Conservation (phyloP, 371 early-diverging fungal genomes). For the Mortierella sp. region DNA sequence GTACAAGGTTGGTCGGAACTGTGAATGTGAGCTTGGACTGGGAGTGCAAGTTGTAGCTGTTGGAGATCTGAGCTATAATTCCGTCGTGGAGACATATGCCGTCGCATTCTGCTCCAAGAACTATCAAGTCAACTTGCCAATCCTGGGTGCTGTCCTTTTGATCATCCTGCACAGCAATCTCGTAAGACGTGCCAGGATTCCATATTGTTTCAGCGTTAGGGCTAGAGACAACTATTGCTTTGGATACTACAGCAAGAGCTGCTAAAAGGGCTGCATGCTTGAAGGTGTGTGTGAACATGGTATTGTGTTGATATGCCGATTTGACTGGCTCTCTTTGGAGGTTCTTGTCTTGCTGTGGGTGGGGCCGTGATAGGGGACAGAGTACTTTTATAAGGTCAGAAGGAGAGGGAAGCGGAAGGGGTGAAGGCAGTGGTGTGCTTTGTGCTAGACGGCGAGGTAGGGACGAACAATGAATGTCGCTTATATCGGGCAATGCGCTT, state of each 20-base stretch:
- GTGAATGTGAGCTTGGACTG: constrained; percentile 12
- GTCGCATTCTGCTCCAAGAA: constrained; percentile 38
- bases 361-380: too few relatives aligned
- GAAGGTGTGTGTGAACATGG: neutral
- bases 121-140: constrained; percentile 38
- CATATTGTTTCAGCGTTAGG: constrained; percentile 16
- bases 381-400: too few relatives aligned
- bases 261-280: neutral
- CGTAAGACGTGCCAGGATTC: constrained; percentile 28
- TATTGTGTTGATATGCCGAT: too few relatives aligned
- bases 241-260: constrained; percentile 16
- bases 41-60: constrained; percentile 4
- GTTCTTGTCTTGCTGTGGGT: too few relatives aligned
- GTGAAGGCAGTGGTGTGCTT: too few relatives aligned
- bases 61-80: constrained; percentile 20
- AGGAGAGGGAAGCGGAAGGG: too few relatives aligned
- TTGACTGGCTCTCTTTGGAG: too few relatives aligned
- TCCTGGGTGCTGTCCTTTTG: neutral
- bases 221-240: constrained; percentile 14
- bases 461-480: too few relatives aligned
- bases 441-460: too few relatives aligned
- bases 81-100: constrained; percentile 33
- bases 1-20: constrained; percentile 26
- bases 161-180: constrained; percentile 17
- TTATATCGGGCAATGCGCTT: too few relatives aligned